phyloP scores from a whole-genome alignment of 163 green algal species.

The Chlorella variabilis region DNA sequence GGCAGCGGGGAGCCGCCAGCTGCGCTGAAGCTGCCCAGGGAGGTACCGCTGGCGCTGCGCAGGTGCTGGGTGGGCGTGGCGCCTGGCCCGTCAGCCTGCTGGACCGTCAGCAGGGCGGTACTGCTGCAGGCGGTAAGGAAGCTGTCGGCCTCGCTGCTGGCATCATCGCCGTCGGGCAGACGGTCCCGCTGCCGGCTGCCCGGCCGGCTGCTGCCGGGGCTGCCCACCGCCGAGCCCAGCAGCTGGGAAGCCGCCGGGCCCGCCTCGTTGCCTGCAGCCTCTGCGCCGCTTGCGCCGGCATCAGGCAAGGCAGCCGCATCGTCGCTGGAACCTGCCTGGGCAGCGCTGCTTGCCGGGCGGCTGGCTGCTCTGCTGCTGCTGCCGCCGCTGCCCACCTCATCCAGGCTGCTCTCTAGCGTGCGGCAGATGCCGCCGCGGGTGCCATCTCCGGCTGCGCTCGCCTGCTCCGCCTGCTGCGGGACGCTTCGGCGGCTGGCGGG shows the following conservation, averaged over 20 bases:
- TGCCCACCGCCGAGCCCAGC: neutral
- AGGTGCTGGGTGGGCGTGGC: neutral
- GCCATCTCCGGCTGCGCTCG: neutral
- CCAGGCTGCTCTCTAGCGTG: conserved; percentile 18
- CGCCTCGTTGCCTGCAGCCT: no score
- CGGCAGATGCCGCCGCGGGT: conserved; percentile 6
- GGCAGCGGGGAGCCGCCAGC: neutral
- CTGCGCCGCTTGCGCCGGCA: no score
- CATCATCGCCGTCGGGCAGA: neutral
- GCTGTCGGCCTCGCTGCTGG: conserved; percentile 11
- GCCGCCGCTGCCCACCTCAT: neutral
- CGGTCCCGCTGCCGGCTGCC: conserved; percentile 10
- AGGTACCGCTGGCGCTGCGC: conserved; percentile 15
- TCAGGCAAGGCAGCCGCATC: no score
- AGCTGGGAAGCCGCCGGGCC: no score
- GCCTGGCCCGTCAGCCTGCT: neutral
- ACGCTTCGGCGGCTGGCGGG: neutral
- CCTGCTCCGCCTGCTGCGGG: neutral
- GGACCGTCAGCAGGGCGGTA: neutral
- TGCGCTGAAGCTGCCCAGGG: neutral
- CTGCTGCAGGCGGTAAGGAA: conserved; percentile 32
- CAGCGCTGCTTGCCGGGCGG: no score
- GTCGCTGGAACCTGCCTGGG: no score
- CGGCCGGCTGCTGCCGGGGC: conserved; percentile 9
- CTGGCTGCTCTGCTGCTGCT: neutral